phyloP scores from a whole-genome alignment of 768 basidiomycete species.

The Suillus hirtellus region DNA sequence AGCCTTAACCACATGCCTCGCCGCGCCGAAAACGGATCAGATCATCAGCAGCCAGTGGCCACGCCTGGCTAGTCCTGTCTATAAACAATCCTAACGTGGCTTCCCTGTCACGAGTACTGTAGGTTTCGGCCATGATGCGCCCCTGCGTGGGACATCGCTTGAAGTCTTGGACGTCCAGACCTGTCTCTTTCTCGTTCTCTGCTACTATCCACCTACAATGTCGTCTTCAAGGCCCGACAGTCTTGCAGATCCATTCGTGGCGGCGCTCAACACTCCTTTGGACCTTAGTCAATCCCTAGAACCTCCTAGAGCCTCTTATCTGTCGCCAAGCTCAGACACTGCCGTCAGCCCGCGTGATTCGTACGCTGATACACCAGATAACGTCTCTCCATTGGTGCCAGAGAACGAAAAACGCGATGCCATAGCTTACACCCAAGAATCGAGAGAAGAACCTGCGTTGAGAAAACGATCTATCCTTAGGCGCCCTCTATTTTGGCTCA shows the following conservation, averaged over 20 bases:
- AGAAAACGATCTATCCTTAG: conserved; percentile 21
- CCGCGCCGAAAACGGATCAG: background rate
- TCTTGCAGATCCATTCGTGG: conserved; percentile 17
- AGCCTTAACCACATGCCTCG: background rate
- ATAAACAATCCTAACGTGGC: background rate
- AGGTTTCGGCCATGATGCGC: background rate
- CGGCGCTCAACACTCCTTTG: conserved; percentile 15
- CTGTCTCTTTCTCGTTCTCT: too few relatives aligned
- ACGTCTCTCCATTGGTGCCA: conserved; percentile 27
- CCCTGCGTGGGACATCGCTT: background rate
- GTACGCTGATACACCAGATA: conserved; percentile 20
- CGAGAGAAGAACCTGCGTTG: background rate
- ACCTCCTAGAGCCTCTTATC: conserved; percentile 29
- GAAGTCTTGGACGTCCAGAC: background rate
- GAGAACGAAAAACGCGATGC: conserved; percentile 19
- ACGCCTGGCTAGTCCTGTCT: background rate
- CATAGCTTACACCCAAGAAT: conserved; percentile 12
- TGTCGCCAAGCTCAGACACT: conserved; percentile 24
- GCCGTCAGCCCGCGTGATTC: conserved; percentile 25
- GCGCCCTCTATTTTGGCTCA: conserved; percentile 30
- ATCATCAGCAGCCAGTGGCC: background rate
- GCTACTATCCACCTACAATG: background rate
- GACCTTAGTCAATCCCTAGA: conserved; percentile 9
- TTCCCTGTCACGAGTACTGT: background rate
- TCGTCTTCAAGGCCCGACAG: conserved; percentile 24